Percentiles rank a stretch among this genome's conserved stretches.
These are phyloP conservation scores for Cryptococcus deneoformans DNA, from an alignment of 1,284 basidiomycete genomes.

Conservation along the genomic window DNA sequence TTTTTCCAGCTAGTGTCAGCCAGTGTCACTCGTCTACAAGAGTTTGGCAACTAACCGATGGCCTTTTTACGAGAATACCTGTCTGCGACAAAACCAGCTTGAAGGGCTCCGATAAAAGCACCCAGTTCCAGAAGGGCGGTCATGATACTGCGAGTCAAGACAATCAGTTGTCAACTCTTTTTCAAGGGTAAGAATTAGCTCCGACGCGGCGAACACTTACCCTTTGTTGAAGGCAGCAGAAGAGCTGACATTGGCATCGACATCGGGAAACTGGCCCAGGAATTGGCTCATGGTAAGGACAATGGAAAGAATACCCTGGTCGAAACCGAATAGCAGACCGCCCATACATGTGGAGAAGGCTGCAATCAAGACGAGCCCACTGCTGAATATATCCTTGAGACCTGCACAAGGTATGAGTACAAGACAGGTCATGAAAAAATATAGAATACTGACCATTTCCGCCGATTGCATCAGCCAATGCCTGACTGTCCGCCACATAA, in stretches of 20 bases:
- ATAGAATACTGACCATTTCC: conserved; percentile 2
- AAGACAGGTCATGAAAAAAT: background rate
- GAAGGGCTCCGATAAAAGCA: conserved; percentile 33
- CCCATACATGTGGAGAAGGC: background rate
- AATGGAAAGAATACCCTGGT: conserved; percentile 41
- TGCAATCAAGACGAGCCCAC: conserved; percentile 12
- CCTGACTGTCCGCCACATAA: conserved; percentile 2
- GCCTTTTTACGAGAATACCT: conserved; percentile 24
- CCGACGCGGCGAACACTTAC: background rate
- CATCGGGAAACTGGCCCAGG: conserved; percentile 27
- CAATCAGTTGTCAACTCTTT: background rate
- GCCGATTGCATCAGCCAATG: conserved; percentile 6
- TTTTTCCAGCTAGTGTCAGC: background rate
- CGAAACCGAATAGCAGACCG: background rate
- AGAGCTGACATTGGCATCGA: conserved; percentile 17
- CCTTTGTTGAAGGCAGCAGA: conserved; percentile 26
- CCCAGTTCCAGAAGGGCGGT: conserved; percentile 40
- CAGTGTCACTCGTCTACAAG: background rate
- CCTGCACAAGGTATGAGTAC: conserved; percentile 1
- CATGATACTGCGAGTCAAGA: conserved; percentile 18
- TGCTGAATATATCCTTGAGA: conserved; percentile 18
- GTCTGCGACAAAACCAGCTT: conserved; percentile 32
- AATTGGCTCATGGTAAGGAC: conserved; percentile 36
- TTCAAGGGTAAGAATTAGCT: background rate
- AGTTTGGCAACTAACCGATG: conserved; percentile 25